Conservation (phyloP, 768 basidiomycete genomes). For the Mycena amicta region DNA sequence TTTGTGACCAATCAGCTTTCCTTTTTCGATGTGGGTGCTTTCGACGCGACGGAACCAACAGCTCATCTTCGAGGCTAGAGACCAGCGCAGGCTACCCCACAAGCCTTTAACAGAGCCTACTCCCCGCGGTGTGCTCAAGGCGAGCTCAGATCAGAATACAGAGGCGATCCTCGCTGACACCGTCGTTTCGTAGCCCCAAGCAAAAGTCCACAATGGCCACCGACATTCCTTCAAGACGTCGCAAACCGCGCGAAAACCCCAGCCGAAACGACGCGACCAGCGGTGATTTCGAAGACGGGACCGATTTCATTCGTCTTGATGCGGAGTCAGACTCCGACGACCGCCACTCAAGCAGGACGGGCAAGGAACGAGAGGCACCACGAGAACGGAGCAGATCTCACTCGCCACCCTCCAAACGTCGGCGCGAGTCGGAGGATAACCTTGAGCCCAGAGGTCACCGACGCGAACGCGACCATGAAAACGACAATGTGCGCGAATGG, state of each 20-base stretch:
- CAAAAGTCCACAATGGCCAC: background rate
- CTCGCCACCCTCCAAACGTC: constrained; percentile 1
- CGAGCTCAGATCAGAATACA: background rate
- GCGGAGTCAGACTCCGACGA: background rate
- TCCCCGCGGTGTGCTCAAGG: background rate
- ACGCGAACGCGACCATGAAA: constrained; percentile 1
- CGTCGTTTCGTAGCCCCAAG: background rate
- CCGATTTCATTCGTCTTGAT: constrained; percentile 5
- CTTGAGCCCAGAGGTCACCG: constrained; percentile 20
- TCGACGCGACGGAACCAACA: background rate
- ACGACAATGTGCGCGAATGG: constrained; percentile 24
- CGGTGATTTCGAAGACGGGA: constrained; percentile 2
- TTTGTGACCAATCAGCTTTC: background rate
- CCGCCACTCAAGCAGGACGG: background rate
- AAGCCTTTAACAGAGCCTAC: background rate
- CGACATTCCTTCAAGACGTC: background rate
- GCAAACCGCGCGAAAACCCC: background rate
- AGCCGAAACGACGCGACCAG: background rate
- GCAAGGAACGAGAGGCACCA: background rate
- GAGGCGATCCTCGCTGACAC: background rate
- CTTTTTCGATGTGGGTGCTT: background rate
- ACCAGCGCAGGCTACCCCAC: background rate
- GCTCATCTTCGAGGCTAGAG: background rate
- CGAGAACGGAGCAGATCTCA: background rate
- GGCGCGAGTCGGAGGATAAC: constrained; percentile 6